Percentiles rank a stretch among this genome's conserved stretches.
Conservation (phyloP, 2,329 filamentous ascomycete genomes). For the Aureobasidium sp. region DNA sequence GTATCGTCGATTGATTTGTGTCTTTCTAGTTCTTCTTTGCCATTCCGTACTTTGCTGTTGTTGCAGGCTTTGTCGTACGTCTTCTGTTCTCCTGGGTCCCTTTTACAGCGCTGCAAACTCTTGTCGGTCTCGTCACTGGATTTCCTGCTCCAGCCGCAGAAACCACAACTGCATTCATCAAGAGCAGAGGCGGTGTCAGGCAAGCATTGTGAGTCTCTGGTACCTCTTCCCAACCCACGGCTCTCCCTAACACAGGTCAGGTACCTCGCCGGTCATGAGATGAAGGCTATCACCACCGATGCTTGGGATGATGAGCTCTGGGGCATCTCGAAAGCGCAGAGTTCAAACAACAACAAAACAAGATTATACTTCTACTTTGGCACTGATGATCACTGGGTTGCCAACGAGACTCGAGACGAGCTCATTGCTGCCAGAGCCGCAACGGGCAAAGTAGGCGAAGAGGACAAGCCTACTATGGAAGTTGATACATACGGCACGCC, state of each 20-base stretch:
- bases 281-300: constrained; percentile 47
- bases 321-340: constrained; percentile 33
- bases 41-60: constrained; percentile 6
- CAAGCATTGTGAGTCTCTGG: constrained; percentile 40
- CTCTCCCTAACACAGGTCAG: constrained; percentile 19
- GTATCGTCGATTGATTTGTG: neutral
- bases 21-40: constrained; percentile 2
- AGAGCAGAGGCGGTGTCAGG: constrained; percentile 39
- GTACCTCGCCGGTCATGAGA: constrained; percentile 48
- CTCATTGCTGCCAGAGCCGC: constrained; percentile 39
- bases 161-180: constrained; percentile 43
- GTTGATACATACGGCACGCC: constrained; percentile 46
- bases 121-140: constrained; percentile 36
- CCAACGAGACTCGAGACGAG: constrained; percentile 47
- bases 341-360: constrained; percentile 20
- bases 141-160: constrained; percentile 36
- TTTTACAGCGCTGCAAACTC: constrained; percentile 26
- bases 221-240: neutral
- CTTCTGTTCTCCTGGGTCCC: constrained; percentile 37
- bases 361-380: constrained; percentile 52
- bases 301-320: constrained; percentile 52
- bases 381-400: constrained; percentile 53
- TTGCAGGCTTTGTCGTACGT: constrained; percentile 26
- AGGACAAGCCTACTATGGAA: constrained; percentile 43
- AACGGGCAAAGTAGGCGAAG: constrained; percentile 20